Conservation (phyloP, 2,329 filamentous ascomycete species). For the Ceratocystis lukuohia region DNA sequence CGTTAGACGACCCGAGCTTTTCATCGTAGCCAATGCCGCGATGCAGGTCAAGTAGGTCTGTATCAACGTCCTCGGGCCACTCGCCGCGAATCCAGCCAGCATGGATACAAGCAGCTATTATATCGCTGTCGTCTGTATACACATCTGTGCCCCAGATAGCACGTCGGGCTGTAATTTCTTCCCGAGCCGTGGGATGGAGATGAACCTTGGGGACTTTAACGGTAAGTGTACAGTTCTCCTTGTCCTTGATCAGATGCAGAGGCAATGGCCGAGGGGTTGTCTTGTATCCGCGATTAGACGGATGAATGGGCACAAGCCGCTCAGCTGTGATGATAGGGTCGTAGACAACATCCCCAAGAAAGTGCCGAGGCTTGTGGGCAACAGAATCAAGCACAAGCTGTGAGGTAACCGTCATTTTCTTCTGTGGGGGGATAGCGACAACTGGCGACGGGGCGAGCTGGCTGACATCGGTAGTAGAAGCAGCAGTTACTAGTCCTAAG, state of each 20-base stretch:
- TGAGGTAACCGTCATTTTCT: slow-evolving; percentile 53
- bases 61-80: slow-evolving; percentile 67
- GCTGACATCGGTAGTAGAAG: slow-evolving; percentile 14
- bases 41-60: slow-evolving; percentile 48
- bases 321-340: slow-evolving; percentile 48
- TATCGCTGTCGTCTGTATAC: slow-evolving; percentile 91
- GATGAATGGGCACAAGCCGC: slow-evolving; percentile 32
- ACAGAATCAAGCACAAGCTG: slow-evolving; percentile 60
- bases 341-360: slow-evolving; percentile 78
- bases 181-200: slow-evolving; percentile 53
- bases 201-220: slow-evolving; percentile 75
- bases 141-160: slow-evolving; percentile 88
- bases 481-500: neutral
- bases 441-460: slow-evolving; percentile 28
- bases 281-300: slow-evolving; percentile 32
- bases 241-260: slow-evolving; percentile 53
- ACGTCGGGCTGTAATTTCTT: slow-evolving; percentile 68
- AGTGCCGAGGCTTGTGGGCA: slow-evolving; percentile 55
- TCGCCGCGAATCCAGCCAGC: slow-evolving; percentile 83
- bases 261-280: slow-evolving; percentile 61
- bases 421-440: slow-evolving; percentile 41
- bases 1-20: neutral
- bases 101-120: slow-evolving; percentile 85
- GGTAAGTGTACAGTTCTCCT: slow-evolving; percentile 82
- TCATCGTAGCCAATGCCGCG: slow-evolving; percentile 23